Evolutionary conservation across 2,329 filamentous ascomycete species (phyloP).

Genomic region (Phyllosticta paracitricarpa): DNA sequence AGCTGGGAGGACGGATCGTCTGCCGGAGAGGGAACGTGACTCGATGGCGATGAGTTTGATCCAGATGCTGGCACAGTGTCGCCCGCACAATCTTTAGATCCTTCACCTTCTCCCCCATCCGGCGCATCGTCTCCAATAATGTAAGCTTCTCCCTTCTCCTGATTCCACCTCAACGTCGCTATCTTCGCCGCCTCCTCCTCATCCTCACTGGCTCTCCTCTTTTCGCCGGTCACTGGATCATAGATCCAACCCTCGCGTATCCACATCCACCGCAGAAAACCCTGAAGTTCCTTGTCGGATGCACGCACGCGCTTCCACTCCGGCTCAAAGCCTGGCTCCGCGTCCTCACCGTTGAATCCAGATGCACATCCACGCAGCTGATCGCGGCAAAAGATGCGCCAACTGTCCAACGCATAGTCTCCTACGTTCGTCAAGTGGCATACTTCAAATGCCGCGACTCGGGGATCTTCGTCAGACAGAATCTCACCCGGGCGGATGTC

Average conservation of each 20-base stretch:
- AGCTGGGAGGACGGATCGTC: neutral
- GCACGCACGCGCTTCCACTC: conserved; percentile 87
- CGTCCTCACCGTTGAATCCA: conserved; percentile 55
- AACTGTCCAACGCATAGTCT: conserved; percentile 76
- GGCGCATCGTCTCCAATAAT: conserved; percentile 28
- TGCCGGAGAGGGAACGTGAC: neutral
- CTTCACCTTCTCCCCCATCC: neutral
- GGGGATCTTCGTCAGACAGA: conserved; percentile 31
- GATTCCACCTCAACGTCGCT: conserved; percentile 43
- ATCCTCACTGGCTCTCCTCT: conserved; percentile 41
- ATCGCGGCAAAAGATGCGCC: conserved; percentile 89
- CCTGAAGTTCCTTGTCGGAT: conserved; percentile 77
- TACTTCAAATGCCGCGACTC: conserved; percentile 64
- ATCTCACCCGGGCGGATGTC: conserved; percentile 37
- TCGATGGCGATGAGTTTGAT: neutral
- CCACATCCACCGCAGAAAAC: conserved; percentile 87
- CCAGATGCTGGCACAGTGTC: neutral
- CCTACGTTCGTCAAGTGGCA: conserved; percentile 67
- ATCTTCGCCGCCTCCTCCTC: neutral
- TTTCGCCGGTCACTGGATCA: conserved; percentile 62
- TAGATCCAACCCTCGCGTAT: conserved; percentile 75
- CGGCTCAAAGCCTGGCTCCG: conserved; percentile 50
- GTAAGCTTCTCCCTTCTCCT: conserved; percentile 45
- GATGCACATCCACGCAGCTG: conserved; percentile 54
- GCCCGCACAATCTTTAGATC: neutral